Percentiles rank a stretch among this genome's conserved stretches.
These are phyloP conservation scores for Conoideocrella luteorostrata DNA, from an alignment of 2,329 filamentous ascomycete genomes.

Conservation along the genomic window DNA sequence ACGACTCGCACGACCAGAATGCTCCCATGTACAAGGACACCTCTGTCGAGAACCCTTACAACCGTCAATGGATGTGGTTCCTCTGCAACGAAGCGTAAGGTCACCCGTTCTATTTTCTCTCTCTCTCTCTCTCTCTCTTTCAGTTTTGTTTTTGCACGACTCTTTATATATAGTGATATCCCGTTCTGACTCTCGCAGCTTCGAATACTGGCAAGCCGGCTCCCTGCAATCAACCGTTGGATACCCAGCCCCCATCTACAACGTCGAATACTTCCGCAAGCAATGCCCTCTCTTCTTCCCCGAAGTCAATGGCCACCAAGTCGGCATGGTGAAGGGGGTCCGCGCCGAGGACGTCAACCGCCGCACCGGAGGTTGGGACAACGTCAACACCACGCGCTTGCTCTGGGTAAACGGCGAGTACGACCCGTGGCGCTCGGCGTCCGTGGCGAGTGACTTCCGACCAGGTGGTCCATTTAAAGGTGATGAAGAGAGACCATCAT, in stretches of 20 bases:
- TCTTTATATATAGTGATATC: too few relatives aligned
- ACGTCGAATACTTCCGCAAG: slow-evolving; percentile 44
- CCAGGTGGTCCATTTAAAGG: slow-evolving; percentile 47
- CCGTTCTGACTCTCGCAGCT: slow-evolving; percentile 9
- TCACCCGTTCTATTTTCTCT: slow-evolving; percentile 27
- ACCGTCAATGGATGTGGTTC: slow-evolving; percentile 53
- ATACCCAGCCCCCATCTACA: slow-evolving; percentile 45
- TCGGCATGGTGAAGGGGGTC: slow-evolving; percentile 5
- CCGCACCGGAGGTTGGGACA: slow-evolving; percentile 49
- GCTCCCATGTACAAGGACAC: slow-evolving; percentile 42
- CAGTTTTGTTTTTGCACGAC: too few relatives aligned
- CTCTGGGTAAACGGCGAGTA: slow-evolving; percentile 53
- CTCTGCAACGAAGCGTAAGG: slow-evolving; percentile 54
- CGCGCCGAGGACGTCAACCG: slow-evolving; percentile 37
- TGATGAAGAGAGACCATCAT: slow-evolving; percentile 40
- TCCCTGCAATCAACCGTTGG: slow-evolving; percentile 24
- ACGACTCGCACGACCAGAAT: slow-evolving; percentile 1
- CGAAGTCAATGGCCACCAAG: slow-evolving; percentile 34
- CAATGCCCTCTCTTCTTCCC: slow-evolving; percentile 54
- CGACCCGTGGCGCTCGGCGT: slow-evolving; percentile 53
- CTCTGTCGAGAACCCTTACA: slow-evolving; percentile 33
- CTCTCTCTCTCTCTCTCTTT: too few relatives aligned
- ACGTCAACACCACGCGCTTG: slow-evolving; percentile 44
- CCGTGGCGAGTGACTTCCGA: slow-evolving; percentile 45
- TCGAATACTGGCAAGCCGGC: slow-evolving; percentile 16